Base-by-base conservation (phyloP, 148 eudicot species). In the Heliosperma pusillum region DNA sequence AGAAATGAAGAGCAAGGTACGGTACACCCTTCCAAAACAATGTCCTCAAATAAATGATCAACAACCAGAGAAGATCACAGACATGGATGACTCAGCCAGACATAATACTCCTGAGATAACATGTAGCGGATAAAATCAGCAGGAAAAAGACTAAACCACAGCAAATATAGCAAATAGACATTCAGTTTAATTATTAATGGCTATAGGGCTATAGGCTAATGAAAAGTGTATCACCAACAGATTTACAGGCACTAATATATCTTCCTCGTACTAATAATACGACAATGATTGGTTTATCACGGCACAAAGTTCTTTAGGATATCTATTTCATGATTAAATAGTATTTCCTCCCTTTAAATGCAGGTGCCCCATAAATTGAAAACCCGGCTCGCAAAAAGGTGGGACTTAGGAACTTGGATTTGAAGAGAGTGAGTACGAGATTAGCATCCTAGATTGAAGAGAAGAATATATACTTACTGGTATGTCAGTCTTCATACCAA, bases 401-500 rank as follows among this genome's bases (percentile, higher is more conserved):
- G n/a, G n/a, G n/a, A n/a, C n/a, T n/a, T n/a, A 33, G 40, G 40
- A 33, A n/a, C n/a, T n/a, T n/a, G n/a, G 40, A 33, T 33, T 33
- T 33, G 3, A 33, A 33, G 40, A 33, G 40, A 33, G 40, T 5
- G 40, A 3, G 40, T 33, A 33, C 19, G 12, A 26, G 52, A 74
- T 15, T 29, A 30, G 53, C 33, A 58, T 52, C n/a, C 52, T 33
- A 74, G 70, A 56, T 22, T 61, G 53, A 13, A 26, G 33, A 2
- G 66, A 10, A 27, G 62, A 53, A 36, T 24, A 69, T 69, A 47
- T 45, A 66, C 59, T 87, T 90, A 96, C 97, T 85, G 97, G 97
- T 78, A 96, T 90, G 78, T 96, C 90, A 62, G 97, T 96, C 86
- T 90, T 89, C 99, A 96, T 96, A 86, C 97, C 97, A 53, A 96